phyloP scores from a whole-genome alignment of 306 rosid species.

The Clitoria ternatea region DNA sequence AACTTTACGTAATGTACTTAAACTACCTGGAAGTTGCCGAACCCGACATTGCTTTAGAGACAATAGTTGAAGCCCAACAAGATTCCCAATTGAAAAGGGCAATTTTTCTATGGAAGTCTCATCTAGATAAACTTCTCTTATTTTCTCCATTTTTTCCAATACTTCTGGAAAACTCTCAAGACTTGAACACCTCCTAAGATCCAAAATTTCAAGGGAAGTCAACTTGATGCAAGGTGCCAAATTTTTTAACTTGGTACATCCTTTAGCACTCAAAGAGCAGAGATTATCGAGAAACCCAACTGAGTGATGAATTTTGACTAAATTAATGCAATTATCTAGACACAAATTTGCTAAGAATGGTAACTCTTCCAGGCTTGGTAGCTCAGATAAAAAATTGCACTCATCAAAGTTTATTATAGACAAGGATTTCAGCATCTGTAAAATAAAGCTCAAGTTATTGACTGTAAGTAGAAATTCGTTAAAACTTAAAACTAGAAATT shows the following conservation, averaged over 20 bases:
- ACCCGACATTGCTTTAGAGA: neutral
- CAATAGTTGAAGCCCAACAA: neutral
- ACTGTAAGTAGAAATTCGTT: neutral
- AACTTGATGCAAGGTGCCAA: neutral
- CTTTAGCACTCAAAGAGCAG: neutral
- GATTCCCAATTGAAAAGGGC: constrained; percentile 1
- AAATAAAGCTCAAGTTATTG: neutral
- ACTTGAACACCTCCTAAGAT: neutral
- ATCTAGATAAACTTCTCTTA: neutral
- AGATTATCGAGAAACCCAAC: constrained; percentile 17
- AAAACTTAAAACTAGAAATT: neutral
- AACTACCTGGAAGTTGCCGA: neutral
- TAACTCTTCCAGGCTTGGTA: neutral
- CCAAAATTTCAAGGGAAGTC: constrained; percentile 15
- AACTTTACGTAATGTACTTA: neutral
- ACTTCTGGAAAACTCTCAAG: neutral
- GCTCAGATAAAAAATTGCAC: neutral
- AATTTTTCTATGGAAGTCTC: neutral
- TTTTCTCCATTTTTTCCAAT: constrained; percentile 11
- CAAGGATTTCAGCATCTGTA: neutral
- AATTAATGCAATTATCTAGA: neutral
- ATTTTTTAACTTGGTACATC: neutral
- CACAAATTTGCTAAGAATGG: neutral
- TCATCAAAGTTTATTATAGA: neutral
- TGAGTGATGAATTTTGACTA: neutral